Base-by-base conservation (phyloP, 2,329 filamentous ascomycete species). In the Fusarium proliferatum region DNA sequence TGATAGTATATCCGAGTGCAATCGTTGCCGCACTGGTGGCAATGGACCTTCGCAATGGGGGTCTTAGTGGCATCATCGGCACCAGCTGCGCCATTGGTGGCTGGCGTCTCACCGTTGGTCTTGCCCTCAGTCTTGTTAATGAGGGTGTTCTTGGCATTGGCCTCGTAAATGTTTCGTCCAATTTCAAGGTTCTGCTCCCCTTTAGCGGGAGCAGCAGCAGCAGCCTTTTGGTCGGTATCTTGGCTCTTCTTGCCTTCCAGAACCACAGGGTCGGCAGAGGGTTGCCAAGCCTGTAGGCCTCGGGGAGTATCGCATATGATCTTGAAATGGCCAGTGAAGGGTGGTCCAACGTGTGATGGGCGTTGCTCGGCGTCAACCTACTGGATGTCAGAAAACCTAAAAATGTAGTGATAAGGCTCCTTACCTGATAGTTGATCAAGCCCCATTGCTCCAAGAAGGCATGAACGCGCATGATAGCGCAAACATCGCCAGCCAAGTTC, bases 391-490 rank as follows among this genome's bases (percentile, higher is more conserved):
- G 77, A 70, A 72, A 52, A 30, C 45, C 12, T 8, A n/a, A n/a
- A n/a, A 46, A 39, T 30, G 19, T 19, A 26, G 8, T 10, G 23
- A 34, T n/a, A 42, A 36, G n/a, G 43, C 15, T 36, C 9, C 60
- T 53, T 67, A 97, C 96, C 88, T 99, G 96, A 81, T 99, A 99
- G 84, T 99, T 99, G 82, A 99, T 98, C 79, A 99, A 86, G 12
- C 96, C 96, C 96, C 96, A 99, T 82, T 98, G 96, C 85, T 99
- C 96, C 41, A 99, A 88, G 85, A 99, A 99, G 21, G 95, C 93
- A 83, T 99, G 96, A 23, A 99, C 96, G 74, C 96, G 92, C 96
- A 99, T 99, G 77, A 99, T 99, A 43, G 96, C 96, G 85, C 96
- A 99, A 38, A 99, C 96, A 83, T 99, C 96, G 74, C 96, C 96